Percentiles rank a stretch among this genome's conserved stretches.
Conservation (phyloP, 1,284 basidiomycete species). For the Naganishia liquefaciens region DNA sequence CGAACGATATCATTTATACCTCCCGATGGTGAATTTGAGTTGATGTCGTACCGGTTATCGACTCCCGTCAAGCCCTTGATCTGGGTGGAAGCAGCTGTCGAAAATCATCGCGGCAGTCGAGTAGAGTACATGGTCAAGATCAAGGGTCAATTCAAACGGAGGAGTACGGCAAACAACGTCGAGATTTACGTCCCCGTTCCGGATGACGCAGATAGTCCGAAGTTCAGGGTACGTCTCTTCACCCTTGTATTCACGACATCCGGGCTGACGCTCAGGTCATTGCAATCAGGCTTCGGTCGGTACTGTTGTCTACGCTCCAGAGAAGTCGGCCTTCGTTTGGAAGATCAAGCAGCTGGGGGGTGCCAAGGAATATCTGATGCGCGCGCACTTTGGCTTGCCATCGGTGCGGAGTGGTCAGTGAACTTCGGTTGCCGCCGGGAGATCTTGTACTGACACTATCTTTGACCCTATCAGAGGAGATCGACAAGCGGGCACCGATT, state of each 20-base stretch:
- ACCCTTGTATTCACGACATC: too few relatives aligned
- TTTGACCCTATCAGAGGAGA: constrained; percentile 62
- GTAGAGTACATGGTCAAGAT: constrained; percentile 99
- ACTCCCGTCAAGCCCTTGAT: constrained; percentile 96
- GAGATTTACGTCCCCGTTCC: constrained; percentile 98
- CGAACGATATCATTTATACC: constrained; percentile 99
- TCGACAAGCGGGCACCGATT: constrained; percentile 89
- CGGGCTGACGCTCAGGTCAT: neutral
- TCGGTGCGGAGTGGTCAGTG: constrained; percentile 77
- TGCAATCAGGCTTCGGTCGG: constrained; percentile 75
- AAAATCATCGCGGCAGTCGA: constrained; percentile 87
- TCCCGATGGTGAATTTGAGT: constrained; percentile 97
- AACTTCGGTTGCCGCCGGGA: neutral
- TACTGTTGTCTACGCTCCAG: constrained; percentile 89
- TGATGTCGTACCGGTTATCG: constrained; percentile 94
- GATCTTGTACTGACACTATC: neutral
- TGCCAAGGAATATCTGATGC: constrained; percentile 89
- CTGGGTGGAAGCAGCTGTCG: constrained; percentile 97
- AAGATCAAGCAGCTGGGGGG: constrained; percentile 95
- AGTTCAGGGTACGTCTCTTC: constrained; percentile 74
- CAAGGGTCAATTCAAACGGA: constrained; percentile 95
- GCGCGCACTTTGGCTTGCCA: constrained; percentile 91
- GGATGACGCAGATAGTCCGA: constrained; percentile 96
- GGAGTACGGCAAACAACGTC: constrained; percentile 96
- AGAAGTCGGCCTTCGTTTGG: constrained; percentile 96